Conservation (phyloP, 768 basidiomycete species). For the Lentinula lateritia region DNA sequence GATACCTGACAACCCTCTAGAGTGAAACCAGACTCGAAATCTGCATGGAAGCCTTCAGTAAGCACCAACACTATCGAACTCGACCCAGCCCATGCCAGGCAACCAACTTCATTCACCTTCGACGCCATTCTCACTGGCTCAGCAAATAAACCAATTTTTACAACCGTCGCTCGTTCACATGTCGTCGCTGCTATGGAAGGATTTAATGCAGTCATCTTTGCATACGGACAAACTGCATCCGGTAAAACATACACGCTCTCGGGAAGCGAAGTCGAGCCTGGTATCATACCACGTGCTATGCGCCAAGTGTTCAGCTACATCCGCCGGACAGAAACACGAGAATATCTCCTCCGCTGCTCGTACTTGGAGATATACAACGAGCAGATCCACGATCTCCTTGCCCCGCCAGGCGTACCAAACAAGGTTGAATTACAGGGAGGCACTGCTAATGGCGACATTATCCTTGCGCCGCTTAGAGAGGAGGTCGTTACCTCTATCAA, state of each 20-base stretch:
- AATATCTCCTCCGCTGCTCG: constrained; percentile 92
- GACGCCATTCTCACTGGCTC: constrained; percentile 76
- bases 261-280: constrained; percentile 80
- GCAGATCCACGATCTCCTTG: constrained; percentile 78
- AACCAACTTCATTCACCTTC: constrained; percentile 45
- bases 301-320: constrained; percentile 88
- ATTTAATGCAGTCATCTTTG: constrained; percentile 94
- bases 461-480: constrained; percentile 77
- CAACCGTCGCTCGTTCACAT: constrained; percentile 69
- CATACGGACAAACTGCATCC: constrained; percentile 84
- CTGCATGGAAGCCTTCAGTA: constrained; percentile 52
- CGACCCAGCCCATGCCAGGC: constrained; percentile 49
- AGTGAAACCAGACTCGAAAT: constrained; percentile 49
- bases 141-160: constrained; percentile 76
- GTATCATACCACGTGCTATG: constrained; percentile 92
- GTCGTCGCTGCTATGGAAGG: constrained; percentile 94
- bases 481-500: constrained; percentile 92
- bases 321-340: constrained; percentile 66
- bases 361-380: constrained; percentile 99
- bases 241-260: constrained; percentile 56
- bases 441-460: constrained; percentile 46
- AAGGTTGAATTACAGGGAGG: constrained; percentile 73
- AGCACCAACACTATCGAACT: constrained; percentile 54
- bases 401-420: constrained; percentile 52
- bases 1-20: constrained; percentile 25